Base-by-base conservation (phyloP, 768 basidiomycete species). In the Suillus placidus region DNA sequence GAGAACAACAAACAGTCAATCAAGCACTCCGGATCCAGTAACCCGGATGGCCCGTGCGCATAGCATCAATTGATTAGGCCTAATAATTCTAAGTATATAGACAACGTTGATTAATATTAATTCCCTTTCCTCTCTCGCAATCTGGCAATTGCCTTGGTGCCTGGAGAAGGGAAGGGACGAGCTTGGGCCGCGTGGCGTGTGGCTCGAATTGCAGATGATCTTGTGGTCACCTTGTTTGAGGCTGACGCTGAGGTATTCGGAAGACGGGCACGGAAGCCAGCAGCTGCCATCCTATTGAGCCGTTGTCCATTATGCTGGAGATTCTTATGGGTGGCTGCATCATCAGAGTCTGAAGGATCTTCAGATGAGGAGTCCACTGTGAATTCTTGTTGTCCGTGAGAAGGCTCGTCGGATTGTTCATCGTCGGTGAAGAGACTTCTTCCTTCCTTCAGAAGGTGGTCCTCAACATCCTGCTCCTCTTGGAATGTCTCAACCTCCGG, bases 301-400 rank as follows among this genome's bases (percentile, higher is more conserved):
- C 66, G 67, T 38, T 69, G 69, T 20, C 52, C 62, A 14, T 66
- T 63, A 16, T 8, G 60, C 14, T 67, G 37, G 61, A 78, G 65
- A 0, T 49, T 40, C 4, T 30, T 62, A 37, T 76, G 73, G 6
- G 69, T 76, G 57, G 77, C 75, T 38, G 63, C 70, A 35, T 76
- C 75, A 52, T 78, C 76, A 18, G 73, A 75, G 38, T 77, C 75
- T 3, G 67, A 68, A 20, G 73, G 69, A 9, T 64, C 60, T 35
- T n/a, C 52, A 35, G 58, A 60, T 32, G 58, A 60, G 12, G 58
- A 60, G 26, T 60, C 12, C 20, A 20, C 40, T 13, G 58, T 30
- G 13, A 60, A 60, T 60, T 60, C 58, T 42, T 60, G 56, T 26
- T 26, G 58, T 30, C 10, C 58, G 30, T 10, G 10, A 30, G 57